Evolutionary conservation across 208 protist genomes (phyloP), one percentile per base, ranked within the genome.

Genomic region (Leishmania tarentolae): DNA sequence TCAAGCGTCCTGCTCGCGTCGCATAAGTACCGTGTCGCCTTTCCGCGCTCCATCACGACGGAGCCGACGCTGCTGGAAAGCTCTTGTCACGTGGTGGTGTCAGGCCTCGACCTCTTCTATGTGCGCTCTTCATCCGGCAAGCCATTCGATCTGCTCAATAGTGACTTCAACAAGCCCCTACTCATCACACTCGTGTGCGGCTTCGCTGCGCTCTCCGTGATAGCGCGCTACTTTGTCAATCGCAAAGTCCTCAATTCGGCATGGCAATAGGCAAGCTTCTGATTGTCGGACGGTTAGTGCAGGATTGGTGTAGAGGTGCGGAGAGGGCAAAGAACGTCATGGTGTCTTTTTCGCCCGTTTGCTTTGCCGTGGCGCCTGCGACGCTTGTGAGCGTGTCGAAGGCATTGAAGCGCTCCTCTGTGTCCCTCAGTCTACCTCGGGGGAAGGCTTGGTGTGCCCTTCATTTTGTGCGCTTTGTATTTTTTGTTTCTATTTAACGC

Each of bases 81-180:
- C 86, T 97, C 94, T 44, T 93, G 88, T 75, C 92, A 97, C 78
- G 89, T 98, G 4, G 44, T 97, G 17, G 94, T 97, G 2, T 84
- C 89, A 0, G 96, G 96, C 21, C 81, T 97, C 6, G 96, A 98
- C 76, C 63, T 98, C 21, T 98, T 98, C 86, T 98, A 97, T 87
- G 93, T 95, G 52, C 93, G 96, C 52, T 86, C 90, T 31, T 89
- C 90, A 24, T 94, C 94, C 0, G 94, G 94, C 35, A 98, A 98
- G 83, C 89, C 93, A 53, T 98, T 98, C 81, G 96, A 98, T 75
- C 76, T 98, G 35, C 89, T 98, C 15, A 97, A 98, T 83, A 96
- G 90, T 72, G 96, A 98, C 79, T 98, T 98, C 85, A 96, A 95
- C 86, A 96, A 98, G 80, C 88, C 83, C 5, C 84, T 95, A 28